phyloP scores from a whole-genome alignment of 2,329 filamentous ascomycete species.

The Epichloe typhina region DNA sequence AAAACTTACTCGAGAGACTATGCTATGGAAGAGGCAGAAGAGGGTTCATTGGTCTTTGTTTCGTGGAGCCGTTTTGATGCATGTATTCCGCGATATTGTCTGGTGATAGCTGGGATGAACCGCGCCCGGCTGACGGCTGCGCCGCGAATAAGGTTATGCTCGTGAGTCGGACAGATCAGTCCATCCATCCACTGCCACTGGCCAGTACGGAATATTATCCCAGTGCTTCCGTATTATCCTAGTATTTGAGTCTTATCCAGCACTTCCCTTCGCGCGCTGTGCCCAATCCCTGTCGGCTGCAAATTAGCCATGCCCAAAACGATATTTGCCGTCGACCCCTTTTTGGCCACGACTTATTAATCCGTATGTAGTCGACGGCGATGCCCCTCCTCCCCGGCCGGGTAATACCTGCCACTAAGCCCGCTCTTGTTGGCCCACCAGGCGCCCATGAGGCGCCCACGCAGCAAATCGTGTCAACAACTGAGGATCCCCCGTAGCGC shows the following conservation, averaged over 20 bases:
- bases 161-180: neutral
- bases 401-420: constrained; percentile 5
- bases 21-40: neutral
- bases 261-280: neutral
- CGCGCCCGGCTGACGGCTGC: no score
- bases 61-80: neutral
- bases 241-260: no score
- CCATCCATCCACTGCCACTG: neutral
- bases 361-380: neutral
- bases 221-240: no score
- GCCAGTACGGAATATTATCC: neutral
- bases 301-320: constrained; percentile 1
- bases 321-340: neutral
- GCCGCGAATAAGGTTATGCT: no score
- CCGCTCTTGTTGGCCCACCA: neutral
- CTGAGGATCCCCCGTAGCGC: neutral
- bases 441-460: neutral
- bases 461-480: neutral
- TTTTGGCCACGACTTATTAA: neutral
- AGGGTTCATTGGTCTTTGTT: neutral
- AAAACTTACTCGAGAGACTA: neutral
- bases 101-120: no score
- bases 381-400: neutral
- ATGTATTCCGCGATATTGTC: no score
- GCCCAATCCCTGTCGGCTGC: neutral